Evolutionary conservation across 2,329 filamentous ascomycete species (phyloP).

Genomic region (Arthrobotrys iridis): DNA sequence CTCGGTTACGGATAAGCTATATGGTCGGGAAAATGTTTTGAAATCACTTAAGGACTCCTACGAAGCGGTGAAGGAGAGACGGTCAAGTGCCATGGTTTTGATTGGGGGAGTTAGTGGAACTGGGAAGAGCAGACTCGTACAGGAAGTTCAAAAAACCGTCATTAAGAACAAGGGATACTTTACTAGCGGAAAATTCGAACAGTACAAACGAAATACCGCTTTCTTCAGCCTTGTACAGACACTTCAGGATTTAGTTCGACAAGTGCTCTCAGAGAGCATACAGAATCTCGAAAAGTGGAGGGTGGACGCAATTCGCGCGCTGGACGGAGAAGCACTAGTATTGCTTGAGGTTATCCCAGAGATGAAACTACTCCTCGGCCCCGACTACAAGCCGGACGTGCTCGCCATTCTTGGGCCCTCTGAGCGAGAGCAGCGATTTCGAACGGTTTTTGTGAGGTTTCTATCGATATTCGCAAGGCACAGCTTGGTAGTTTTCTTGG

Average conservation of each 20-base stretch:
- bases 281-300: slow-evolving; percentile 58
- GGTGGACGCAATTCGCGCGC: slow-evolving; percentile 57
- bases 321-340: slow-evolving; percentile 58
- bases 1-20: slow-evolving; percentile 57
- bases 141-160: slow-evolving; percentile 58
- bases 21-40: slow-evolving; percentile 57
- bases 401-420: slow-evolving; percentile 57
- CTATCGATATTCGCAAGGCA: slow-evolving; percentile 56
- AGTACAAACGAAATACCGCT: slow-evolving; percentile 57
- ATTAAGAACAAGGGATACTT: slow-evolving; percentile 59
- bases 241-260: slow-evolving; percentile 58
- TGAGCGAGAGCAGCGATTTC: slow-evolving; percentile 57
- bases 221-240: slow-evolving; percentile 58
- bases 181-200: slow-evolving; percentile 58
- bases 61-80: slow-evolving; percentile 31
- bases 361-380: slow-evolving; percentile 56
- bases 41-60: slow-evolving; percentile 45
- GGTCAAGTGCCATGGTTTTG: slow-evolving; percentile 56
- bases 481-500: slow-evolving; percentile 58
- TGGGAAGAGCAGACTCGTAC: slow-evolving; percentile 58
- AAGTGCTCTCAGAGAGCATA: slow-evolving; percentile 58
- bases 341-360: slow-evolving; percentile 58
- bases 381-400: slow-evolving; percentile 57
- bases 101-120: slow-evolving; percentile 57
- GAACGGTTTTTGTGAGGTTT: slow-evolving; percentile 54